These are phyloP conservation scores for Blastobotrys niveus DNA, from an alignment of 1,139 yeast genomes.

Conservation along the genomic window DNA sequence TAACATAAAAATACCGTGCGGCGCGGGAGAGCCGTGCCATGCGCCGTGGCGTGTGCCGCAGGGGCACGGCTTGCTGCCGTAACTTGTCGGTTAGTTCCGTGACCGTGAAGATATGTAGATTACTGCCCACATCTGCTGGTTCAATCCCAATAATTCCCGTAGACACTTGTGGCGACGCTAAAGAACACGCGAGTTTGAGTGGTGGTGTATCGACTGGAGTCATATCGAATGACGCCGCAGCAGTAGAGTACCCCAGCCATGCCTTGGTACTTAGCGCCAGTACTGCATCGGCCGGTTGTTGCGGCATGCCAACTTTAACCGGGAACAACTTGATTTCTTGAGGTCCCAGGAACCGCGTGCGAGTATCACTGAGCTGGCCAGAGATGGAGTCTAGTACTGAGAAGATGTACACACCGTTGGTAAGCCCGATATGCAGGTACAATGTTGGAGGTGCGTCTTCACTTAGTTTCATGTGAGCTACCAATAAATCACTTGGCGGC, in stretches of 20 bases:
- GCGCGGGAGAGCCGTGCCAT: conserved; percentile 32
- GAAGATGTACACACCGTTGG: conserved; percentile 71
- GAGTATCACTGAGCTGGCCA: conserved; percentile 63
- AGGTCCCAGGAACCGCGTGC: conserved; percentile 71
- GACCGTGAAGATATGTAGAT: conserved; percentile 54
- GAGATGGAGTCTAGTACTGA: conserved; percentile 51
- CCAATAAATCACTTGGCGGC: conserved; percentile 46
- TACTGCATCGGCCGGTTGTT: conserved; percentile 22
- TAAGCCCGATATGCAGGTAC: conserved; percentile 70
- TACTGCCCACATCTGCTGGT: conserved; percentile 32
- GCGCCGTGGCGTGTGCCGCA: conserved; percentile 52
- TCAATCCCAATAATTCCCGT: conserved; percentile 59
- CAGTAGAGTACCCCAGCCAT: conserved; percentile 38
- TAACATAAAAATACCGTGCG: conserved; percentile 35
- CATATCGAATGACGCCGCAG: conserved; percentile 26
- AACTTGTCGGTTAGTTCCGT: conserved; percentile 49
- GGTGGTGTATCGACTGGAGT: conserved; percentile 33
- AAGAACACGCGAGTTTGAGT: conserved; percentile 43
- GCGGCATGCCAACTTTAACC: conserved; percentile 25
- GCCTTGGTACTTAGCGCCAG: conserved; percentile 39
- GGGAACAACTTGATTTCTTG: conserved; percentile 51
- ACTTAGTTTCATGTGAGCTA: conserved; percentile 37
- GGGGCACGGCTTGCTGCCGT: conserved; percentile 39
- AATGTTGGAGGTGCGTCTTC: conserved; percentile 19
- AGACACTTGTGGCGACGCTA: conserved; percentile 59